These are phyloP conservation scores for Otatea glauca DNA, from an alignment of 176 grass and related monocot genomes.

Conservation along the genomic window DNA sequence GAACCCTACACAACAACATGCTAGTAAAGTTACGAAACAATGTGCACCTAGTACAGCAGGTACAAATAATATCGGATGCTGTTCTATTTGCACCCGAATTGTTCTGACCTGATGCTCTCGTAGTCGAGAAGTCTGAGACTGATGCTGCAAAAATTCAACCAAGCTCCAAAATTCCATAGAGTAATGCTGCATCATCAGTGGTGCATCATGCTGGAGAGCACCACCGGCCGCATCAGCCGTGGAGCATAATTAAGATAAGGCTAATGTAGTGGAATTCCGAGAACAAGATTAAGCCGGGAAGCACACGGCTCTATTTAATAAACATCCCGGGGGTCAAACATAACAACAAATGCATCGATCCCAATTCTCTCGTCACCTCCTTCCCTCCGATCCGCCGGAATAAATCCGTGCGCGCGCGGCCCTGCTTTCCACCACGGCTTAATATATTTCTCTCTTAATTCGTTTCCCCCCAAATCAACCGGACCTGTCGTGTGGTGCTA, in stretches of 20 bases:
- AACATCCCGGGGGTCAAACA: neutral
- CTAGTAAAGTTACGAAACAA: constrained; percentile 6
- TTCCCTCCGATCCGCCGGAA: neutral
- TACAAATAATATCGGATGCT: constrained; percentile 32
- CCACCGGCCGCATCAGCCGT: constrained; percentile 4
- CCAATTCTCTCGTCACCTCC: neutral
- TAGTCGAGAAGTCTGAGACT: constrained; percentile 37
- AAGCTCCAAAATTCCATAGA: constrained; percentile 16
- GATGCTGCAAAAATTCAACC: constrained; percentile 12
- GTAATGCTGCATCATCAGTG: neutral
- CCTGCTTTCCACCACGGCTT: constrained; percentile 31
- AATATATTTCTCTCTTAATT: neutral
- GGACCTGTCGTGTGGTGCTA: constrained; percentile 17
- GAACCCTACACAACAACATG: neutral
- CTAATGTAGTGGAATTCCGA: constrained; percentile 26
- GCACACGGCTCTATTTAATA: constrained; percentile 40
- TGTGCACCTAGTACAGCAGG: constrained; percentile 1
- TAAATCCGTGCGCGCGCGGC: neutral
- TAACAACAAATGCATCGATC: neutral
- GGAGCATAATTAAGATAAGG: constrained; percentile 43
- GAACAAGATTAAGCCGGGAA: constrained; percentile 32
- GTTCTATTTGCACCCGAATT: constrained; percentile 22
- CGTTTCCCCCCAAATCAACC: neutral
- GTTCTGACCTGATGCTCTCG: constrained; percentile 47
- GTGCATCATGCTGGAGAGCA: constrained; percentile 16